Conservation (phyloP, 306 rosid genomes). For the Potentilla sterilis region DNA sequence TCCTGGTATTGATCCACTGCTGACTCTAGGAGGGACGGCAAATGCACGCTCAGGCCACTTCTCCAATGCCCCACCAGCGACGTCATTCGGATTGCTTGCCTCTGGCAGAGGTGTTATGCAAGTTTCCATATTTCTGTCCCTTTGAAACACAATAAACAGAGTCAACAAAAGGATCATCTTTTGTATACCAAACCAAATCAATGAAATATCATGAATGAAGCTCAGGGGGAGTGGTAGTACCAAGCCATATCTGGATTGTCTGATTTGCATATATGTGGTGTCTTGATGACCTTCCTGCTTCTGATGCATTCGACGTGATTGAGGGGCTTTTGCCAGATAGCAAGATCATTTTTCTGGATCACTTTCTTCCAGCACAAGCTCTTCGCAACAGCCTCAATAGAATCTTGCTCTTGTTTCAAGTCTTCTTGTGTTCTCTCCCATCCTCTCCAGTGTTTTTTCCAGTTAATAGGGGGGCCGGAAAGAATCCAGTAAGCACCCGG, state of each 20-base stretch:
- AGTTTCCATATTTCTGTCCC: conserved; percentile 71
- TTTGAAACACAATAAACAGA: conserved; percentile 27
- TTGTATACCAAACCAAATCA: conserved; percentile 5
- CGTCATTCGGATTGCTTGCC: conserved; percentile 40
- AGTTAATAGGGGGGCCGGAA: conserved; percentile 88
- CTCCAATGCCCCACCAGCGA: conserved; percentile 79
- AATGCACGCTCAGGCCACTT: conserved; percentile 92
- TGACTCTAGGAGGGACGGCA: conserved; percentile 69
- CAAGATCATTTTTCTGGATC: conserved; percentile 58
- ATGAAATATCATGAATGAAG: conserved; percentile 4
- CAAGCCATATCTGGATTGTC: conserved; percentile 79
- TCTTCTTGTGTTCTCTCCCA: conserved; percentile 92
- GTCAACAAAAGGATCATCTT: neutral
- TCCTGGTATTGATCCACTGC: conserved; percentile 62
- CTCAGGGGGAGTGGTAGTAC: conserved; percentile 36
- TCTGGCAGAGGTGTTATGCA: conserved; percentile 92
- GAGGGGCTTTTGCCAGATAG: conserved; percentile 87
- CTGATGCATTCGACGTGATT: conserved; percentile 73
- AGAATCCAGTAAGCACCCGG: conserved; percentile 99
- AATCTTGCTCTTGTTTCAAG: conserved; percentile 77
- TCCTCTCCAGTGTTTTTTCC: conserved; percentile 87
- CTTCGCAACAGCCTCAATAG: conserved; percentile 67
- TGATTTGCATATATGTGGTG: conserved; percentile 72
- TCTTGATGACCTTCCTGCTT: conserved; percentile 48
- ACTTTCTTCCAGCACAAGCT: conserved; percentile 85